phyloP scores from a whole-genome alignment of 495 filamentous ascomycete genomes.

The Aspergillus baeticus region DNA sequence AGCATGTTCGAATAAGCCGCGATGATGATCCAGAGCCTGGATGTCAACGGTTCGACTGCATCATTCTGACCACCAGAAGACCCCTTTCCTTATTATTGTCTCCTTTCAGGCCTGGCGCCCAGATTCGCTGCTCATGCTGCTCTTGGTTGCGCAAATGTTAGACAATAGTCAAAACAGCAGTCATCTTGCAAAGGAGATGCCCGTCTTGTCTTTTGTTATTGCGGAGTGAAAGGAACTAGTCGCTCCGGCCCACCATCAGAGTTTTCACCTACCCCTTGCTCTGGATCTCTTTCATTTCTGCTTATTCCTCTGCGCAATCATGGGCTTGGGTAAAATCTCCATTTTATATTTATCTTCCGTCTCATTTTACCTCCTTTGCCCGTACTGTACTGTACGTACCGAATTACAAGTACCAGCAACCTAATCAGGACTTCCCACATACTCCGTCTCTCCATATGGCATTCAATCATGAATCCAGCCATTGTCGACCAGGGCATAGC shows the following conservation, averaged over 20 bases:
- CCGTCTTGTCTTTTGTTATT: no score
- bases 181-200: not conserved
- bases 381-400: slow-evolving; percentile 9
- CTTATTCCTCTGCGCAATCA: slow-evolving; percentile 1
- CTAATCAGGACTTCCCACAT: not conserved
- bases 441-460: not conserved
- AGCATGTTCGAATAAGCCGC: not conserved
- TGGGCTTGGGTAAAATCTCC: not conserved
- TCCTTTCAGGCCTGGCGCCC: not conserved
- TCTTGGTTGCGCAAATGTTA: not conserved
- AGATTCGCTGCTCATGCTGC: no score
- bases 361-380: slow-evolving; percentile 3
- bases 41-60: no score
- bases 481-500: slow-evolving; percentile 2
- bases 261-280: slow-evolving; percentile 23
- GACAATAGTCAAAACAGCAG: not conserved
- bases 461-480: not conserved
- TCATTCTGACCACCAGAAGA: not conserved
- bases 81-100: not conserved
- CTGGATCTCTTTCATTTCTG: slow-evolving; percentile 8
- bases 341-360: slow-evolving; percentile 1
- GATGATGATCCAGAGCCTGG: not conserved
- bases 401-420: not conserved
- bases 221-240: not conserved
- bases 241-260: slow-evolving; percentile 17